Percentiles rank a stretch among this genome's conserved stretches.
phyloP scores from a whole-genome alignment of 2,329 filamentous ascomycete species.

The Lomentospora prolificans region DNA sequence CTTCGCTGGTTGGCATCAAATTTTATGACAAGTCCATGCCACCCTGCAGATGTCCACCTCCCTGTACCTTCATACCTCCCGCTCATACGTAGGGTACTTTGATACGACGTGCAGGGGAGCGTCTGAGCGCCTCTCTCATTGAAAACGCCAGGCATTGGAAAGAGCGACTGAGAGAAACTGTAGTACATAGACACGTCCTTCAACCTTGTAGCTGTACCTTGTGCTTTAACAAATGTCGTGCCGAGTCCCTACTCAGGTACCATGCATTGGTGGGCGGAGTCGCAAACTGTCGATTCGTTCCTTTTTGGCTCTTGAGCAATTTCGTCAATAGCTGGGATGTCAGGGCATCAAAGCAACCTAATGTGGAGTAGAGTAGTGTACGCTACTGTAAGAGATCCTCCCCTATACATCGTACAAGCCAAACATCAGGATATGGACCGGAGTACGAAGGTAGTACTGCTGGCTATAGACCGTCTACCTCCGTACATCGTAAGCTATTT shows the following conservation, averaged over 20 bases:
- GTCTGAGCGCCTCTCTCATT: background rate
- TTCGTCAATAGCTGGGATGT: background rate
- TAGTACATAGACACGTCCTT: background rate
- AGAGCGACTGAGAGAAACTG: background rate
- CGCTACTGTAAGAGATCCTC: background rate
- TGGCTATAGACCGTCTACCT: too few relatives aligned
- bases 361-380: background rate
- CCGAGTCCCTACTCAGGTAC: background rate
- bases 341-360: constrained; percentile 1
- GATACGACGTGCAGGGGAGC: background rate
- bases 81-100: background rate
- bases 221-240: background rate
- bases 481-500: too few relatives aligned
- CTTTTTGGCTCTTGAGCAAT: constrained; percentile 1
- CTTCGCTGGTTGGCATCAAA: background rate
- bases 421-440: too few relatives aligned
- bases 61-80: background rate
- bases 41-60: background rate
- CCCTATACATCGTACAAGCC: background rate
- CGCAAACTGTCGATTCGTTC: constrained; percentile 1
- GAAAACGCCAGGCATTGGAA: background rate
- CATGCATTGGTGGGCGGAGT: background rate
- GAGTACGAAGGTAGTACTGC: too few relatives aligned
- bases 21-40: background rate
- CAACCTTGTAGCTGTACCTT: background rate